Percentiles rank a stretch among this genome's conserved stretches.
Evolutionary conservation across 257 asterid genomes (phyloP).

Genomic region (Fraxinus cuspidata): DNA sequence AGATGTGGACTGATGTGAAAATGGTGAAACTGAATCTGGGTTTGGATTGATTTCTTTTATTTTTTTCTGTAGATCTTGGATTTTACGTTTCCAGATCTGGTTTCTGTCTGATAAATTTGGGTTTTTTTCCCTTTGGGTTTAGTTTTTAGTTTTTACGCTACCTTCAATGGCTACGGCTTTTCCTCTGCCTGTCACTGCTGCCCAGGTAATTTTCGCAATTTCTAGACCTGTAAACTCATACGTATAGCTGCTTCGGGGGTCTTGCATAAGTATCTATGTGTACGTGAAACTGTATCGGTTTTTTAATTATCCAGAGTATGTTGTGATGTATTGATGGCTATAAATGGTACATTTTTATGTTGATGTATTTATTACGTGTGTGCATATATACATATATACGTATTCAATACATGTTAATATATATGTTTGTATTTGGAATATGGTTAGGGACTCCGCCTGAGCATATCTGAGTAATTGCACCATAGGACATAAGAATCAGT

Average conservation of each 20-base stretch:
- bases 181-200: slow-evolving; percentile 83
- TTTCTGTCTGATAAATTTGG: slow-evolving; percentile 32
- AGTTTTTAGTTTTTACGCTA: background rate
- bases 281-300: background rate
- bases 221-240: background rate
- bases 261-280: background rate
- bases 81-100: slow-evolving; percentile 67
- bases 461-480: background rate
- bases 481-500: background rate
- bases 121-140: background rate
- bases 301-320: background rate
- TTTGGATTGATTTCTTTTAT: slow-evolving; percentile 13
- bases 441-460: background rate
- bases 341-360: background rate
- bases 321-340: background rate
- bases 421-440: background rate
- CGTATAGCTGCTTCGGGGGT: background rate
- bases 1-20: slow-evolving; percentile 33
- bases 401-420: background rate
- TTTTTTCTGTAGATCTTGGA: slow-evolving; percentile 46
- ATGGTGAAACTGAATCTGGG: slow-evolving; percentile 29
- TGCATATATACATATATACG: background rate
- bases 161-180: slow-evolving; percentile 65
- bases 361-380: background rate
- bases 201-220: slow-evolving; percentile 52